A percentile compares a stretch with the other conserved stretches of the same genome.
Conservation (phyloP, 352 stramenopile species). For the Globisporangium apiculatum region DNA sequence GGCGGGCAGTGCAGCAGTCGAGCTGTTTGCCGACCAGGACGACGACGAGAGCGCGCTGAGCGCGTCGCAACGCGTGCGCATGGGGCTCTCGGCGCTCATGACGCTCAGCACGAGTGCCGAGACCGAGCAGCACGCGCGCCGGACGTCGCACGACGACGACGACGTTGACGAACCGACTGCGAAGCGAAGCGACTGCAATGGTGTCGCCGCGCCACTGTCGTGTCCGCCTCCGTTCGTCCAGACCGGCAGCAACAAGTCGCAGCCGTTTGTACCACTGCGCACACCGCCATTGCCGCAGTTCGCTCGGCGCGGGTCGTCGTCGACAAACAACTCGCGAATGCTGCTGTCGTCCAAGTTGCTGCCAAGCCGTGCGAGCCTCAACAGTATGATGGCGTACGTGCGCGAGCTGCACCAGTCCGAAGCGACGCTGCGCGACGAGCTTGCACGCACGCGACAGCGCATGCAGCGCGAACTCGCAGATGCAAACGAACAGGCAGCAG, state of each 20-base stretch:
- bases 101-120: conserved; percentile 17
- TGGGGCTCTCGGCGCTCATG: conserved; percentile 41
- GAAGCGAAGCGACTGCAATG: conserved; percentile 14
- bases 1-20: conserved; percentile 27
- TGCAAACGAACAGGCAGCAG: conserved; percentile 20
- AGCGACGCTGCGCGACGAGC: conserved; percentile 45
- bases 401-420: conserved; percentile 66
- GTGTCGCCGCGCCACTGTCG: conserved; percentile 21
- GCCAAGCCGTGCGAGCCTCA: conserved; percentile 44
- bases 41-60: conserved; percentile 23
- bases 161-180: neutral
- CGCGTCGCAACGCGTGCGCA: conserved; percentile 47
- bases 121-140: conserved; percentile 2
- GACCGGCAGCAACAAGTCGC: conserved; percentile 15
- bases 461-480: conserved; percentile 39
- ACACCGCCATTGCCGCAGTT: conserved; percentile 5
- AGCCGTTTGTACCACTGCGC: conserved; percentile 16
- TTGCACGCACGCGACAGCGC: conserved; percentile 46
- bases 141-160: conserved; percentile 7
- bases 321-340: conserved; percentile 3
- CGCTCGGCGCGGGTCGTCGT: neutral
- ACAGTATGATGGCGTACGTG: conserved; percentile 72
- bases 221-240: conserved; percentile 23
- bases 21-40: conserved; percentile 16
- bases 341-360: conserved; percentile 51